phyloP scores from a whole-genome alignment of 192 early-diverging fungal genomes.

The Linnemannia hyalina region DNA sequence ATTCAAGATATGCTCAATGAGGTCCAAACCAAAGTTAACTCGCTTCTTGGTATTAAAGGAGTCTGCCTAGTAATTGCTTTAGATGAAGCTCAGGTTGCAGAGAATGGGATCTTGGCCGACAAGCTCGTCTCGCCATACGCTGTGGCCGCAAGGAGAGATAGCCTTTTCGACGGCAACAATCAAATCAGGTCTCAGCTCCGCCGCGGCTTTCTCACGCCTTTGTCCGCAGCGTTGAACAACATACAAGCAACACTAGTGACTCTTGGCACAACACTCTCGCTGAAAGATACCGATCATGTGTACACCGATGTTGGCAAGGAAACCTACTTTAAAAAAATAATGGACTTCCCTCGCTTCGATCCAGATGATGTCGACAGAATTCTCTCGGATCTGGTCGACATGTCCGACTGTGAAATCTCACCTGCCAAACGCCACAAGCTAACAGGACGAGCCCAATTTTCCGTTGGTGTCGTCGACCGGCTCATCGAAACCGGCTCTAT shows the following conservation, averaged over 20 bases:
- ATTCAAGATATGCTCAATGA: constrained; percentile 18
- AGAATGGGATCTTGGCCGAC: not conserved
- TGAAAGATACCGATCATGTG: constrained; percentile 32
- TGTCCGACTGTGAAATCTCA: not conserved
- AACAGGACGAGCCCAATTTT: constrained; percentile 17
- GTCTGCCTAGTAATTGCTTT: constrained; percentile 25
- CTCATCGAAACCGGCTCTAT: too few species aligned
- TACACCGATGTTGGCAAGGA: too few species aligned
- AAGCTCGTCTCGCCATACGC: constrained; percentile 19
- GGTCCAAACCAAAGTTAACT: constrained; percentile 2
- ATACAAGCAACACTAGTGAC: constrained; percentile 37
- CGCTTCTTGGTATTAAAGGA: not conserved
- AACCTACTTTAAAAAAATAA: constrained; percentile 24
- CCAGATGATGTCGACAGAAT: not conserved
- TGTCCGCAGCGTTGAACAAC: constrained; percentile 22
- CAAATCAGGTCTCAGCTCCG: not conserved
- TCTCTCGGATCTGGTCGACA: not conserved
- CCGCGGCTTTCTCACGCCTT: constrained; percentile 51
- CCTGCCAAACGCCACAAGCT: constrained; percentile 14
- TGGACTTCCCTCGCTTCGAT: constrained; percentile 18
- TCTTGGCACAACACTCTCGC: constrained; percentile 41
- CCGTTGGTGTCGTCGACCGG: not conserved
- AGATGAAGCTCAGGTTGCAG: constrained; percentile 33
- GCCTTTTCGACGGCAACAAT: too few species aligned
- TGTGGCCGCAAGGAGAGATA: not conserved